Evolutionary conservation across 2,329 filamentous ascomycete species (phyloP).

Genomic region (Emericellopsis atlantica): DNA sequence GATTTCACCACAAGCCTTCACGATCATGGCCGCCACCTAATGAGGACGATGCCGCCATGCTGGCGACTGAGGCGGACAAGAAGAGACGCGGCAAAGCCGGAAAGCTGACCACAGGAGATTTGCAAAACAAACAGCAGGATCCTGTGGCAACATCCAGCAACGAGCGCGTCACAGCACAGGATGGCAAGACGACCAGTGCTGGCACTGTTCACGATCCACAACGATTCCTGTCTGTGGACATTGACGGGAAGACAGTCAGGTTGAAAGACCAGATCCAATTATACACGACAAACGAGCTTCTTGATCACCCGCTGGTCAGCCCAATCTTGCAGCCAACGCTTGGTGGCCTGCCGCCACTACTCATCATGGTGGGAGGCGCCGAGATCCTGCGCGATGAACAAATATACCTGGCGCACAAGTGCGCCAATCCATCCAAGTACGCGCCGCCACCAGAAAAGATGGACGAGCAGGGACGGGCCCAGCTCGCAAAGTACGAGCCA

Average conservation of each 20-base stretch:
- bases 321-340: constrained; percentile 79
- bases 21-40: constrained; percentile 88
- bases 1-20: constrained; percentile 86
- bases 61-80: constrained; percentile 38
- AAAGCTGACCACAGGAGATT: background rate
- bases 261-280: constrained; percentile 89
- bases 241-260: constrained; percentile 58
- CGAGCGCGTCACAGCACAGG: constrained; percentile 2
- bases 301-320: constrained; percentile 82
- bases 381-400: constrained; percentile 90
- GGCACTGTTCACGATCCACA: constrained; percentile 13
- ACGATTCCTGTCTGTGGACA: constrained; percentile 45
- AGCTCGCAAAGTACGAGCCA: constrained; percentile 57
- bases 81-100: constrained; percentile 10
- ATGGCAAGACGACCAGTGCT: constrained; percentile 11
- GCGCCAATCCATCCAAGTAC: constrained; percentile 70
- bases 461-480: constrained; percentile 45
- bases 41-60: constrained; percentile 52
- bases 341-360: constrained; percentile 75
- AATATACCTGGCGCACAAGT: constrained; percentile 90
- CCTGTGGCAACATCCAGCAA: constrained; percentile 15
- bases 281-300: constrained; percentile 70
- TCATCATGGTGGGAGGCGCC: constrained; percentile 78
- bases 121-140: constrained; percentile 19
- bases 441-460: constrained; percentile 53